Evolutionary conservation across 345 rosid genomes (phyloP), one percentile per base, ranked within the genome.

Genomic region (Hirschfeldia incana): DNA sequence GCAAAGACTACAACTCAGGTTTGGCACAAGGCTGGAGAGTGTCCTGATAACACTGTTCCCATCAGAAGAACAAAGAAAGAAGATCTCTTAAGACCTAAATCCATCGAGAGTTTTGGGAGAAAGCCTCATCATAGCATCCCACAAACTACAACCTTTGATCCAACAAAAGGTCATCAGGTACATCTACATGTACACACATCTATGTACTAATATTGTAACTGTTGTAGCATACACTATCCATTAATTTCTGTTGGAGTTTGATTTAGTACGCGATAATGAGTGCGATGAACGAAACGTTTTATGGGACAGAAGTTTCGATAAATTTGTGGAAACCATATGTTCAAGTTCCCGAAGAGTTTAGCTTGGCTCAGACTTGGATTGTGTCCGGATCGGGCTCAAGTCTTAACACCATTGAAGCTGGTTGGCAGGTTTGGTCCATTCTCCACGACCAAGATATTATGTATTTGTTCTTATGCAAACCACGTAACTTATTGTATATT

Each of bases 321-420:
- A 88, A 88, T 64, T 76, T 89, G 4, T 88, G 94, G 94, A 87
- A 88, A 77, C 90, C 94, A 44, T 84, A 80, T 72, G 87, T 86
- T 44, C 88, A 88, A 60, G 83, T 78, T 72, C 72, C 85, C 49
- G 82, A 83, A 75, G 94, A 89, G 63, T 88, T 86, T 82, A 89
- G 91, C 82, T 72, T 89, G 81, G 85, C 89, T 64, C 94, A 89
- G 74, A 81, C 87, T 57, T 89, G 90, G 94, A 75, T 89, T 62
- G 32, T 85, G 29, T 89, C 91, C 69, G 90, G 91, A 55, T 76
- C 82, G 37, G 86, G 87, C 63, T 58, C 75, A 21, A 86, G 64
- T 83, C 88, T 88, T 77, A 89, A 86, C 62, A 86, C 85, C 69
- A 86, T 89, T 72, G 94, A 89, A 83, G 94, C 88, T 70, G 91